A percentile compares a stretch with the other conserved stretches of the same genome.
Conservation (phyloP, 164 flowering plant species). For the Umbilicus rupestris region DNA sequence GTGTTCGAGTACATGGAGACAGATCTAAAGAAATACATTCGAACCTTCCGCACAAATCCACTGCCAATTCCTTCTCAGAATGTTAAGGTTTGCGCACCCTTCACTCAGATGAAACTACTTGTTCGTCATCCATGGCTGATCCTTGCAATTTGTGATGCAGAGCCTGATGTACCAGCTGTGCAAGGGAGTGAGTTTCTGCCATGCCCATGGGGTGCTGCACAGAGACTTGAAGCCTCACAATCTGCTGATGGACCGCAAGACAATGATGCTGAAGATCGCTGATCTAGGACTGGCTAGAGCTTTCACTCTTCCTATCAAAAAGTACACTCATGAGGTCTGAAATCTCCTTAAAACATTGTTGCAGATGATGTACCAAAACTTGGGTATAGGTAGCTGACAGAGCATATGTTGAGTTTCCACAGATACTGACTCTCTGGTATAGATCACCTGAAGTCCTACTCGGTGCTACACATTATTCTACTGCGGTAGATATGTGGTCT, state of each 20-base stretch:
- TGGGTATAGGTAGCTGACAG: too few relatives aligned
- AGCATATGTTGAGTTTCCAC: constrained; percentile 7
- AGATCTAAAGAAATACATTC: constrained; percentile 80
- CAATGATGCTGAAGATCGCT: constrained; percentile 74
- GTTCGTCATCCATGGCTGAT: too few relatives aligned
- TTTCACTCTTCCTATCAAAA: constrained; percentile 72
- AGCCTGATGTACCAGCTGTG: constrained; percentile 89
- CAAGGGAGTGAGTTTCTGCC: constrained; percentile 90
- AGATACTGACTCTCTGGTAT: constrained; percentile 80
- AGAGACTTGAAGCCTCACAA: constrained; percentile 98
- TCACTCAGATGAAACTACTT: too few relatives aligned
- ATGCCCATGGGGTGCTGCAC: constrained; percentile 88
- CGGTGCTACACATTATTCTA: constrained; percentile 62
- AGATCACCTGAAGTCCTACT: constrained; percentile 69
- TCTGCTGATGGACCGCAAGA: constrained; percentile 80
- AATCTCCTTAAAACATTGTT: neutral
- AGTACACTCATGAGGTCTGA: constrained; percentile 85
- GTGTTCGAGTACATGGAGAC: constrained; percentile 97
- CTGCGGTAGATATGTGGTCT: constrained; percentile 91
- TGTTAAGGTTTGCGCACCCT: constrained; percentile 36
- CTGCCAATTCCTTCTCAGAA: constrained; percentile 33
- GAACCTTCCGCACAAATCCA: constrained; percentile 48
- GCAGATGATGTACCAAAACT: too few relatives aligned
- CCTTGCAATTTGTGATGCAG: constrained; percentile 22
- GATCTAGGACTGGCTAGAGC: constrained; percentile 89